Conservation (phyloP, 106 monocot species). For the Ottelia alismoides region DNA sequence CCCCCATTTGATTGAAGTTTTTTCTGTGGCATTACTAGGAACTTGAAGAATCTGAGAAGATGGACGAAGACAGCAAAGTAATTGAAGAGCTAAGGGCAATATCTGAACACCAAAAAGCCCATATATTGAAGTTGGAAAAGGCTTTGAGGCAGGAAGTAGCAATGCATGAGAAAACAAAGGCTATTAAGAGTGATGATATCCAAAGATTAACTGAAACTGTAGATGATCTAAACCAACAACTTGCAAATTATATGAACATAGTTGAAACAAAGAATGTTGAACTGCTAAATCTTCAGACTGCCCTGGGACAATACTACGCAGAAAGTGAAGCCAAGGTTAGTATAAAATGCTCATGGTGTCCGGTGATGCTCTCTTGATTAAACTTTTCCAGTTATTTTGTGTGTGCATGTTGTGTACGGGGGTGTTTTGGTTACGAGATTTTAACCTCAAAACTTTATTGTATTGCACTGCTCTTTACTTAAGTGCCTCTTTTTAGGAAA, state of each 20-base stretch:
- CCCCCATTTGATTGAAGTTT: too few species aligned
- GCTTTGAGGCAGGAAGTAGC: constrained; percentile 48
- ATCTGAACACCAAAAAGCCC: constrained; percentile 48
- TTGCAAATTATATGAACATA: constrained; percentile 38
- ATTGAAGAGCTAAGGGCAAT: constrained; percentile 67
- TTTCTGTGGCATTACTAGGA: constrained; percentile 58
- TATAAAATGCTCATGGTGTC: too few species aligned
- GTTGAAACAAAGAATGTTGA: constrained; percentile 73
- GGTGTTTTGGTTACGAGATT: too few species aligned
- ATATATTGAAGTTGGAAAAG: constrained; percentile 66
- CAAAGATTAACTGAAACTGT: constrained; percentile 57
- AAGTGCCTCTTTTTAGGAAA: too few species aligned
- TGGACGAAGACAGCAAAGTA: constrained; percentile 87
- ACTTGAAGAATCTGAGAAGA: constrained; percentile 87
- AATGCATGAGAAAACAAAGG: constrained; percentile 40
- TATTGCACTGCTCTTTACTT: too few species aligned
- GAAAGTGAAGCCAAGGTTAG: constrained; percentile 95
- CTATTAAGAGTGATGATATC: constrained; percentile 36
- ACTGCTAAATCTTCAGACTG: constrained; percentile 87
- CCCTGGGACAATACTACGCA: constrained; percentile 94
- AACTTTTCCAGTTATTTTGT: too few species aligned
- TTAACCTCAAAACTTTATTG: too few species aligned
- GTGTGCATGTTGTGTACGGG: too few species aligned
- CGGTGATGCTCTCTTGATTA: too few species aligned
- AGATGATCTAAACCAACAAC: constrained; percentile 41